Evolutionary conservation across 1,139 yeast genomes (phyloP).

Genomic region (Saccharomycopsis crataegensis): DNA sequence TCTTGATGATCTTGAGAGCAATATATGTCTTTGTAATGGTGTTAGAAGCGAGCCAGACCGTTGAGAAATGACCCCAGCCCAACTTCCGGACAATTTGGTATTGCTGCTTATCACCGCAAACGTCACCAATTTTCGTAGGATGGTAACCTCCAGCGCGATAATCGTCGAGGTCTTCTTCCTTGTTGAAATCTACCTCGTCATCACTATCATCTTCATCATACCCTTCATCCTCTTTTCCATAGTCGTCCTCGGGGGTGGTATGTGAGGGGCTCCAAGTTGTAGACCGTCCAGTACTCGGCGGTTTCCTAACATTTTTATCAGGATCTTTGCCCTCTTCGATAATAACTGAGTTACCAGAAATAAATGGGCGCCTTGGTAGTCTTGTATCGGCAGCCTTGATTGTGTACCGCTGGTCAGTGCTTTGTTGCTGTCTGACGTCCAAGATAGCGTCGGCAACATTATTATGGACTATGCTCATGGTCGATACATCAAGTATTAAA

Average conservation of each 20-base stretch:
- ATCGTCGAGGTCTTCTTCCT: conserved; percentile 56
- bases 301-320: background rate
- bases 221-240: background rate
- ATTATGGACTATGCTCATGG: conserved; percentile 8
- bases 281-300: background rate
- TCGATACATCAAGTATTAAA: no score
- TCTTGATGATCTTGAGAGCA: conserved; percentile 70
- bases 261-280: background rate
- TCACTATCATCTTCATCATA: conserved; percentile 19
- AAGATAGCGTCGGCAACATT: conserved; percentile 10
- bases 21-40: conserved; percentile 45
- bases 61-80: conserved; percentile 81
- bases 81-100: conserved; percentile 52
- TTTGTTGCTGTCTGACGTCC: background rate
- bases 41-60: conserved; percentile 72
- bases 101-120: conserved; percentile 46
- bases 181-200: conserved; percentile 37
- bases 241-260: background rate
- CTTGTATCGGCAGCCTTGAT: background rate
- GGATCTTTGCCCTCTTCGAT: background rate
- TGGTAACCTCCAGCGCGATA: conserved; percentile 75
- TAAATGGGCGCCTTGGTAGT: no score
- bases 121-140: conserved; percentile 68
- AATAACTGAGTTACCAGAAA: background rate
- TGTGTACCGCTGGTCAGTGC: background rate